Base-by-base conservation (phyloP, 2,329 filamentous ascomycete species). In the Fusarium secorum region DNA sequence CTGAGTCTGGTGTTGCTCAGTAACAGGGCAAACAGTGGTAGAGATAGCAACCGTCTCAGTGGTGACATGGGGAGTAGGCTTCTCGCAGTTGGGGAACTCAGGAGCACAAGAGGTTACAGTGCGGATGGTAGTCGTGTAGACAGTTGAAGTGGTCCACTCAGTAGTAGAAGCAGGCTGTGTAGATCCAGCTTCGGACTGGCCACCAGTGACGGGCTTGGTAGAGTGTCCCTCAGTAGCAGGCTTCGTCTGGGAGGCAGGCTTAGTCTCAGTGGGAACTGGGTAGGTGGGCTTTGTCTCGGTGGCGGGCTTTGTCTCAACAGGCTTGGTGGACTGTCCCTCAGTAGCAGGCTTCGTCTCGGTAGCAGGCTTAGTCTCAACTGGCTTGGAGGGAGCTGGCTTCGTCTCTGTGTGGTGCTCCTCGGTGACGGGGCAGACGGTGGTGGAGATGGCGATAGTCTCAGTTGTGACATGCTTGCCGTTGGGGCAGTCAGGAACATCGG, bases 91-190 rank as follows among this genome's bases (percentile, higher is more conserved):
- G 1, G 68, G 45, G 7, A 48, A 56, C 28, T 62, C 60, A 1
- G 71, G 60, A 1, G 35, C 64, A 7, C 71, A 73, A 9, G 52
- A 60, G 8, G 70, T 73, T n/a, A 73, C 68, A 8, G 70, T 73
- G 11, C 55, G 65, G 14, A 73, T 20, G 11, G 48, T 63, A 7
- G 71, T 73, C 0, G 71, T 73, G 59, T 73, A 73, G 1, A 74
- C 55, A 18, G 71, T 73, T 5, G 68, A 72, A 15, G 71, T 74
- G n/a, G 64, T 53, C 52, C 24, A 61, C 17, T 49, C 60, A 3
- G 72, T 74, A 20, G 72, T 72, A 15, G 66, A 64, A 45, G 61
- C 41, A 8, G 60, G 35, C 28, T 65, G 49, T 5, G 66, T 69
- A 32, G 66, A 58, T 35, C 45, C 57, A 48, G 49, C 63, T 20